phyloP scores from a whole-genome alignment of 345 rosid genomes.

The Corymbia maculata region DNA sequence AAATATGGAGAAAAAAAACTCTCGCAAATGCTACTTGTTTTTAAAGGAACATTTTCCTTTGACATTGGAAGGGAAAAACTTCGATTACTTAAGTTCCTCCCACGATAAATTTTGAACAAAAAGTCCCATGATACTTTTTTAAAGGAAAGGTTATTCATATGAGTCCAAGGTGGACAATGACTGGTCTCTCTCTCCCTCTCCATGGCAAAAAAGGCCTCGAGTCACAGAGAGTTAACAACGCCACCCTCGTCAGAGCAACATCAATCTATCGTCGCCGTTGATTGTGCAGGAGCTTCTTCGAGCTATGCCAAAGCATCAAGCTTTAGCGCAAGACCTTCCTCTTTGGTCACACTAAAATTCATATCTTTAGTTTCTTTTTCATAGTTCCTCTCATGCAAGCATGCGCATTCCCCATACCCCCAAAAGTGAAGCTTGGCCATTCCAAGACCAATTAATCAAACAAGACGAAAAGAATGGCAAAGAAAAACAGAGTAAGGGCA shows the following conservation, averaged over 20 bases:
- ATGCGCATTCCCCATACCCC: neutral
- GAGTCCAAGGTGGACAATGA: neutral
- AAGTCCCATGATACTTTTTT: accelerated
- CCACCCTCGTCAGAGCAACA: too few species aligned
- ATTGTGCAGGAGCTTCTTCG: too few species aligned
- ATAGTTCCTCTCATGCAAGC: neutral
- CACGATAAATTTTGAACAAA: too few species aligned
- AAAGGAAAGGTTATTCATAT: accelerated
- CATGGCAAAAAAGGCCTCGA: too few species aligned
- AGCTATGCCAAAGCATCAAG: too few species aligned
- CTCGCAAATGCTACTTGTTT: neutral
- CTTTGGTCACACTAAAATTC: too few species aligned
- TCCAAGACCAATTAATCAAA: neutral
- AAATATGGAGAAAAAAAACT: neutral
- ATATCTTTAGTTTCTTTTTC: neutral
- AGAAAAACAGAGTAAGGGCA: neutral
- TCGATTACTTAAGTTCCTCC: neutral
- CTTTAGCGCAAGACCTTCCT: too few species aligned
- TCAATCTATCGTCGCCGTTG: too few species aligned
- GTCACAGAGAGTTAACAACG: too few species aligned
- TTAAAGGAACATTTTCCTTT: neutral
- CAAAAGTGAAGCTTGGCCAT: neutral
- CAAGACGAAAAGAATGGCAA: neutral
- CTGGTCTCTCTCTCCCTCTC: neutral
- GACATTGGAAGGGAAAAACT: too few species aligned